Conservation (phyloP, 352 stramenopile genomes). For the Globisporangium ultimum region DNA sequence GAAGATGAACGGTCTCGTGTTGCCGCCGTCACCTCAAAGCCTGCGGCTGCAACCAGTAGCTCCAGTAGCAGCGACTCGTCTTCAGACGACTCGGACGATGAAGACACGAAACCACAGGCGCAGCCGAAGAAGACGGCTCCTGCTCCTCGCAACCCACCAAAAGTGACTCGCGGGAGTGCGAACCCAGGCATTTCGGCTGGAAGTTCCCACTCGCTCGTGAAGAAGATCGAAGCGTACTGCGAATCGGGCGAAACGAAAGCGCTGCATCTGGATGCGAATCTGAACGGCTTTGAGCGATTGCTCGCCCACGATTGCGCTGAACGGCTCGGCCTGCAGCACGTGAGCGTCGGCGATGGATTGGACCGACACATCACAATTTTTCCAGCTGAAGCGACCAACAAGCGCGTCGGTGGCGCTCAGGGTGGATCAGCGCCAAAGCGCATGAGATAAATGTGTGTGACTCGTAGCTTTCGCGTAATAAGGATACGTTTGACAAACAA, state of each 20-base stretch:
- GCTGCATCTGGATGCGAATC: slow-evolving; percentile 66
- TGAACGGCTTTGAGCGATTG: slow-evolving; percentile 82
- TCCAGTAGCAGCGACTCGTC: too few relatives aligned
- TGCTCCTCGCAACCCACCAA: slow-evolving; percentile 5
- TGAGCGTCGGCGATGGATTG: slow-evolving; percentile 62
- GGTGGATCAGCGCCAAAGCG: too few relatives aligned
- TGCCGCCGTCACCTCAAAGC: too few relatives aligned
- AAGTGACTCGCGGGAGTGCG: slow-evolving; percentile 11
- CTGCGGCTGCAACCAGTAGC: too few relatives aligned
- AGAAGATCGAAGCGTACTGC: slow-evolving; percentile 74
- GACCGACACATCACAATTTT: slow-evolving; percentile 81
- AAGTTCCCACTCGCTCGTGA: slow-evolving; percentile 79
- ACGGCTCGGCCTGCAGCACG: slow-evolving; percentile 64
- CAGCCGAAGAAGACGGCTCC: slow-evolving; percentile 6
- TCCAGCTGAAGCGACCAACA: not conserved
- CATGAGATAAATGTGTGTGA: too few relatives aligned
- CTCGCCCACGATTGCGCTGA: slow-evolving; percentile 82
- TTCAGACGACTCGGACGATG: slow-evolving; percentile 3
- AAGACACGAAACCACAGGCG: slow-evolving; percentile 17
- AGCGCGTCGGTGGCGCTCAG: too few relatives aligned
- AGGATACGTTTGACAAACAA: too few relatives aligned
- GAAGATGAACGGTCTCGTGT: too few relatives aligned
- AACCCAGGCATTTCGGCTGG: slow-evolving; percentile 47
- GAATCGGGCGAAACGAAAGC: slow-evolving; percentile 38
- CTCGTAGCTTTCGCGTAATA: too few relatives aligned